Conservation (phyloP, 768 basidiomycete genomes). For the Kockovaella imperatae region DNA sequence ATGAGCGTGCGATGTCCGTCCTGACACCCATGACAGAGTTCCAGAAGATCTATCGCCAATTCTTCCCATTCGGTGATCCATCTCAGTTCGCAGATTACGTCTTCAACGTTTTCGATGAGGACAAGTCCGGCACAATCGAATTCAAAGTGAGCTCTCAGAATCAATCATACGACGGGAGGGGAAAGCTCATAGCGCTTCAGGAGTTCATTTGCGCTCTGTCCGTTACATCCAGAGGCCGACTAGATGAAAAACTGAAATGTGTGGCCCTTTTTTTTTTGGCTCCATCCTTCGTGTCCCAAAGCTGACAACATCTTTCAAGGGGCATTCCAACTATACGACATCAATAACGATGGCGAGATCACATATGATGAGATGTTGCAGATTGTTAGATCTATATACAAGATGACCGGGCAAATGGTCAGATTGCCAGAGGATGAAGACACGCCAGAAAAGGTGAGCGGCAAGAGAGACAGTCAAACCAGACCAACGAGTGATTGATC, state of each 20-base stretch:
- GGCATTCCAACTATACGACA: conserved; percentile 99
- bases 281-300: neutral
- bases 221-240: conserved; percentile 80
- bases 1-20: neutral
- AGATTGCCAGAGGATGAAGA: conserved; percentile 97
- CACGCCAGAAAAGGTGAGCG: conserved; percentile 95
- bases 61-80: conserved; percentile 99
- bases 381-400: conserved; percentile 97
- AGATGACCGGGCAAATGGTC: conserved; percentile 99
- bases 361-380: conserved; percentile 99
- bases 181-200: conserved; percentile 8
- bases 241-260: conserved; percentile 99
- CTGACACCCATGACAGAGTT: conserved; percentile 55
- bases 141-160: conserved; percentile 65
- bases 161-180: neutral
- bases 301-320: conserved; percentile 53
- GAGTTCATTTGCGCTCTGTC: conserved; percentile 92
- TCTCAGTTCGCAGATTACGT: conserved; percentile 95
- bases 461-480: too few species aligned
- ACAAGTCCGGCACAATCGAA: conserved; percentile 65
- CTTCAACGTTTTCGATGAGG: conserved; percentile 64
- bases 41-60: conserved; percentile 96
- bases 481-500: neutral
- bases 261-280: neutral
- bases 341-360: conserved; percentile 95